A percentile compares a stretch with the other conserved stretches of the same genome.
Evolutionary conservation across 179 eudicot genomes (phyloP).

Genomic region (Kewa caespitosa): DNA sequence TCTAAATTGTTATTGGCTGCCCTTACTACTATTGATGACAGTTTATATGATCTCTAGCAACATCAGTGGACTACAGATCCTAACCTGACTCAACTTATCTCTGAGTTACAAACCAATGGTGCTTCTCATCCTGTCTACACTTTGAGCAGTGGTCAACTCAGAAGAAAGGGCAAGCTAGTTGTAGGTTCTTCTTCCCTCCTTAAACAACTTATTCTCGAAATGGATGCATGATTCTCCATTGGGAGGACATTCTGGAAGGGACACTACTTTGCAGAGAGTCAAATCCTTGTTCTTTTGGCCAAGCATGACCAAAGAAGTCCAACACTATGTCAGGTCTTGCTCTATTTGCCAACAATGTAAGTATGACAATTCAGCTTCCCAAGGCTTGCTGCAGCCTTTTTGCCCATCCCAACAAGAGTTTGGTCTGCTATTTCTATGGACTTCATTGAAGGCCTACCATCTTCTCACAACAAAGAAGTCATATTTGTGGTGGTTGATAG

Average conservation of each 20-base stretch:
- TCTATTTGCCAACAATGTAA: not conserved
- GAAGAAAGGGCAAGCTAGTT: not conserved
- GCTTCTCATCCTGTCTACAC: not conserved
- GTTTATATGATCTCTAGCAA: not conserved
- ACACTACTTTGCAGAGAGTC: not conserved
- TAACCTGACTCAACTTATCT: not conserved
- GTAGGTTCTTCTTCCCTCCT: not conserved
- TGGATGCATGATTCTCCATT: not conserved
- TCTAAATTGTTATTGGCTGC: not conserved
- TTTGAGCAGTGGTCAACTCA: not conserved
- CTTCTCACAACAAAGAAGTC: not conserved
- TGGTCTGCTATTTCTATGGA: slow-evolving; percentile 1
- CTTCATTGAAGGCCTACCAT: not conserved
- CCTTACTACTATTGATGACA: too few species aligned
- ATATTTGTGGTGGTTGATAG: slow-evolving; percentile 8
- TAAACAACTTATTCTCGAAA: not conserved
- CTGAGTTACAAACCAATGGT: not conserved
- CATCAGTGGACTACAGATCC: not conserved
- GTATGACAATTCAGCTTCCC: not conserved
- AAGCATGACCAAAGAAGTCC: not conserved
- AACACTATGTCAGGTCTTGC: not conserved
- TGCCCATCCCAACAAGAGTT: not conserved
- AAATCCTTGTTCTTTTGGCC: not conserved
- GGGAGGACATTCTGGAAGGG: not conserved
- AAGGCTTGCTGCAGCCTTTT: not conserved